A percentile compares a stretch with the other conserved stretches of the same genome.
phyloP scores from a whole-genome alignment of 2,329 filamentous ascomycete species.

The Talaromyces sp. region DNA sequence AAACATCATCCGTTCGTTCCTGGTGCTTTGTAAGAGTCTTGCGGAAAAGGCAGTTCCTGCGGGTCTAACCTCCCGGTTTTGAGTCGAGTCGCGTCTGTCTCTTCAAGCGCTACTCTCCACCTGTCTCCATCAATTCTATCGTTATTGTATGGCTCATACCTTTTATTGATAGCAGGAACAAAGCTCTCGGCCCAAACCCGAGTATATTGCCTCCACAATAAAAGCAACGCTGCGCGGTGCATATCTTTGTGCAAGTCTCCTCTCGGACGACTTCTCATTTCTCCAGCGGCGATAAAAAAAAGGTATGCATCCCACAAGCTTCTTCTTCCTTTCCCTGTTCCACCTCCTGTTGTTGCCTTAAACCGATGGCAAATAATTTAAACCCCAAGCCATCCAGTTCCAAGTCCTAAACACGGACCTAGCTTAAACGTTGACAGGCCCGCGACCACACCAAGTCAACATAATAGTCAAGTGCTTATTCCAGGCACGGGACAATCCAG shows the following conservation, averaged over 20 bases:
- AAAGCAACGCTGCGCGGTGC: neutral
- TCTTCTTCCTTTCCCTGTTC: neutral
- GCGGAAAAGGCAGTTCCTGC: neutral
- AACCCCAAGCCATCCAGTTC: neutral
- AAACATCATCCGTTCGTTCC: neutral
- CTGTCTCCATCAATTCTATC: neutral
- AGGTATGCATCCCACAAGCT: neutral
- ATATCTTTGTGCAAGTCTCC: neutral
- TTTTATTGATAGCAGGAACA: constrained; percentile 1
- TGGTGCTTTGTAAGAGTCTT: neutral
- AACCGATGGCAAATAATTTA: constrained; percentile 4
- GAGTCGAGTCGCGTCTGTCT: neutral
- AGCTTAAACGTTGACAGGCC: neutral
- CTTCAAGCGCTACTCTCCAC: constrained; percentile 6
- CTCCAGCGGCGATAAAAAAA: constrained; percentile 1
- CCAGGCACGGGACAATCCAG: neutral
- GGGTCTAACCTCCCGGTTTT: neutral
- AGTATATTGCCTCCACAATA: constrained; percentile 10
- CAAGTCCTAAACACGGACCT: neutral
- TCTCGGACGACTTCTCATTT: neutral
- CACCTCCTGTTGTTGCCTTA: neutral
- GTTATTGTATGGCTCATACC: neutral
- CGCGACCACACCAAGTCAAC: neutral
- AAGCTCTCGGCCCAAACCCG: neutral
- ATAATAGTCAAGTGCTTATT: neutral